phyloP scores from a whole-genome alignment of 805 yeast genomes.

The Yarrowia porcina region DNA sequence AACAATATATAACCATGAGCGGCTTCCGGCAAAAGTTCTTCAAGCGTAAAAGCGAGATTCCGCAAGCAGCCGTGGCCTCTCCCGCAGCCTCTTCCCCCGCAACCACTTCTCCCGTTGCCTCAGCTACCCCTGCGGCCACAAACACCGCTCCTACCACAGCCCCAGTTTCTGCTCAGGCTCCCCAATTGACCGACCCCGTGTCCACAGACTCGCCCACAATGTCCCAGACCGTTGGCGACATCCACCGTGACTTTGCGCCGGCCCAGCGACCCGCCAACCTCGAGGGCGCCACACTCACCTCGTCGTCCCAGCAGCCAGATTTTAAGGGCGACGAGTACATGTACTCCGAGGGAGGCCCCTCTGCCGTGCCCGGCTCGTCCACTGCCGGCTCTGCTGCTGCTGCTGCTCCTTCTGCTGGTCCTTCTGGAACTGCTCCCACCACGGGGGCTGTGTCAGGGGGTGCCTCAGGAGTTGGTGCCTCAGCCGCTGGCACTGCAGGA shows the following conservation, averaged over 20 bases:
- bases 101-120: too few species aligned
- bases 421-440: not conserved
- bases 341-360: not conserved
- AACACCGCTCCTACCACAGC: not conserved
- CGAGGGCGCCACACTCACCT: slow-evolving; percentile 7
- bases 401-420: not conserved
- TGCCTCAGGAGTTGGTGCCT: too few species aligned
- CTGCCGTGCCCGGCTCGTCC: not conserved
- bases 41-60: slow-evolving; percentile 11
- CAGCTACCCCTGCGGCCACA: not conserved
- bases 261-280: not conserved
- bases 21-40: slow-evolving; percentile 17
- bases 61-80: not conserved
- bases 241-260: slow-evolving; percentile 5
- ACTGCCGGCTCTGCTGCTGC: not conserved
- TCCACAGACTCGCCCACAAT: not conserved
- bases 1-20: slow-evolving; percentile 9
- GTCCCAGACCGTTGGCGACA: slow-evolving; percentile 19
- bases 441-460: not conserved
- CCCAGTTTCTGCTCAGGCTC: not conserved
- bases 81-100: too few species aligned
- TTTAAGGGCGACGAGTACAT: slow-evolving; percentile 19
- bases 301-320: slow-evolving; percentile 20
- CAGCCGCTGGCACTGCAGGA: not conserved
- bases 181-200: not conserved